A percentile compares a stretch with the other conserved stretches of the same genome.
phyloP scores from a whole-genome alignment of 2,329 filamentous ascomycete genomes.

The Penicillium sp. region DNA sequence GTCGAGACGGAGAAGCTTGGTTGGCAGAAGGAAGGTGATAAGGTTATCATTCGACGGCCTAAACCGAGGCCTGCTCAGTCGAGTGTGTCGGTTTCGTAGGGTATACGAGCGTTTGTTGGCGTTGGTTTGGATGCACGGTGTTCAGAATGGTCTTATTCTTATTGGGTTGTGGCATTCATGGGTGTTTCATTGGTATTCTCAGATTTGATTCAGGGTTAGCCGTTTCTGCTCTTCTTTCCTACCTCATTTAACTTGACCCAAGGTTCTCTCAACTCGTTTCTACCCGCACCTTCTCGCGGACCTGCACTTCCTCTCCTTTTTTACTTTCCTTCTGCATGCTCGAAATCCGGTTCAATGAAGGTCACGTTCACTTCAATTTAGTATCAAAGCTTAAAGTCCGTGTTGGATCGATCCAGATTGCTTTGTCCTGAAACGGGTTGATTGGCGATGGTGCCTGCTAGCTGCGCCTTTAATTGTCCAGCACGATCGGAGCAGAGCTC shows the following conservation, averaged over 20 bases:
- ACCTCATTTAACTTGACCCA: too few relatives aligned
- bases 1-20: constrained; percentile 66
- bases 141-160: constrained; percentile 13
- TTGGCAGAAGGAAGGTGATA: constrained; percentile 71
- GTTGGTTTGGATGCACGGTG: constrained; percentile 19
- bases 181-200: neutral
- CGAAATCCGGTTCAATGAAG: constrained; percentile 11
- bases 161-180: constrained; percentile 5
- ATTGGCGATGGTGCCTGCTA: constrained; percentile 65
- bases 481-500: constrained; percentile 81
- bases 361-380: constrained; percentile 7
- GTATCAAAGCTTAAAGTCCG: constrained; percentile 67
- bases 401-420: constrained; percentile 66
- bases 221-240: too few relatives aligned
- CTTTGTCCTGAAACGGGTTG: constrained; percentile 50
- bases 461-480: constrained; percentile 60
- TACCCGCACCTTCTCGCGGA: too few relatives aligned
- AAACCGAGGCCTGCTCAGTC: constrained; percentile 21
- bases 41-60: constrained; percentile 67
- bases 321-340: too few relatives aligned
- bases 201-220: too few relatives aligned
- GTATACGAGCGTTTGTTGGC: neutral
- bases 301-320: too few relatives aligned
- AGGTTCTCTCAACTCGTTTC: too few relatives aligned
- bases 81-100: neutral